Percentiles rank a stretch among this genome's conserved stretches.
These are phyloP conservation scores for Claviceps sp. DNA, from an alignment of 2,329 filamentous ascomycete genomes.

Conservation along the genomic window DNA sequence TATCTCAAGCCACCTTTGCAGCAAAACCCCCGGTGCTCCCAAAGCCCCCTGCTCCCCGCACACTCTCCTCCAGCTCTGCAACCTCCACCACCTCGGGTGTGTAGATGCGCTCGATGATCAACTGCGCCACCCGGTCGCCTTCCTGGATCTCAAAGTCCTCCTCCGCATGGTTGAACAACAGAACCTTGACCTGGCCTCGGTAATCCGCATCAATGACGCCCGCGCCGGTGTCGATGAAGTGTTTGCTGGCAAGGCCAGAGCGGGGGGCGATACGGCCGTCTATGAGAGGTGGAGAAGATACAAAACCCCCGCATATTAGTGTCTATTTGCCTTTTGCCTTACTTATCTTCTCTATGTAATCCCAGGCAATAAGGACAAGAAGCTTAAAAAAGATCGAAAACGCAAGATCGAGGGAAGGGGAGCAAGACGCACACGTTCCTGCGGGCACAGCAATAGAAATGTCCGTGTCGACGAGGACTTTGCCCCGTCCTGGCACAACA, in stretches of 20 bases:
- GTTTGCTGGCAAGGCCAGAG: constrained; percentile 81
- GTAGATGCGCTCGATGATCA: constrained; percentile 87
- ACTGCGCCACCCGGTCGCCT: constrained; percentile 85
- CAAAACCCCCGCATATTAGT: not conserved
- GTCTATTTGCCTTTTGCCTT: not conserved
- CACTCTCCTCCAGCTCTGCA: constrained; percentile 75
- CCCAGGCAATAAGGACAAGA: not conserved
- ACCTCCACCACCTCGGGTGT: constrained; percentile 90
- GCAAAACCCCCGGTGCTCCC: constrained; percentile 58
- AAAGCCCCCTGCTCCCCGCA: constrained; percentile 80
- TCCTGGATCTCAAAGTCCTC: constrained; percentile 67
- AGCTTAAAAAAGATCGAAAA: not conserved
- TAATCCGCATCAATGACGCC: constrained; percentile 98
- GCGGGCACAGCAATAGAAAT: constrained; percentile 82
- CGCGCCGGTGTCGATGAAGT: constrained; percentile 92
- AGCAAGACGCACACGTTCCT: constrained; percentile 59
- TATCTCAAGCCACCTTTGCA: not conserved
- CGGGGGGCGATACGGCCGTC: constrained; percentile 84
- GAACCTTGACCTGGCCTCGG: constrained; percentile 81
- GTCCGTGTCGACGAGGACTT: constrained; percentile 79
- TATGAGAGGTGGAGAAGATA: constrained; percentile 17
- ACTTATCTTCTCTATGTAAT: not conserved
- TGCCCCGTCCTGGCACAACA: constrained; percentile 66
- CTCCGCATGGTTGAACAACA: constrained; percentile 87
- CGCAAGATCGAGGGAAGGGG: not conserved